These are phyloP conservation scores for Xylaria sp. DNA, from an alignment of 2,329 filamentous ascomycete species.

Conservation along the genomic window DNA sequence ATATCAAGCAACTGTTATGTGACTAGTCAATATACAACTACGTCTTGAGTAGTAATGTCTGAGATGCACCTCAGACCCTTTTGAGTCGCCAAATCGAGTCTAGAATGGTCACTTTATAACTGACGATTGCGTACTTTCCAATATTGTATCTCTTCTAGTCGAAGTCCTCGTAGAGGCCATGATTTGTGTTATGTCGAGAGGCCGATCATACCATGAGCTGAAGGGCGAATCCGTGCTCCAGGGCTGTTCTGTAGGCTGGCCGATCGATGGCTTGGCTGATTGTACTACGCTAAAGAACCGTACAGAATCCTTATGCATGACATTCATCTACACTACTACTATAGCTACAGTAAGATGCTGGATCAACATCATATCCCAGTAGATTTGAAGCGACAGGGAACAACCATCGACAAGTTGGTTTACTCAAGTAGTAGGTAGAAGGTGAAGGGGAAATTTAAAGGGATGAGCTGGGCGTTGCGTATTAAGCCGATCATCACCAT, in stretches of 20 bases:
- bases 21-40: neutral
- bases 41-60: too few species aligned
- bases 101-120: neutral
- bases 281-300: neutral
- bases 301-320: constrained; percentile 6
- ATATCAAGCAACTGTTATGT: neutral
- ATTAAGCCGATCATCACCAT: constrained; percentile 18
- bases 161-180: neutral
- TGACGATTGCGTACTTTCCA: neutral
- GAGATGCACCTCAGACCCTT: neutral
- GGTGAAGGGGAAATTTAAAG: neutral
- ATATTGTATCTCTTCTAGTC: neutral
- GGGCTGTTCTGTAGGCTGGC: neutral
- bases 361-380: neutral
- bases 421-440: neutral
- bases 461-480: constrained; percentile 12
- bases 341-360: neutral
- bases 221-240: neutral
- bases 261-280: neutral
- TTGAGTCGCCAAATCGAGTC: neutral
- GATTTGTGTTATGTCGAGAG: neutral
- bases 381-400: constrained; percentile 2
- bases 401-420: neutral
- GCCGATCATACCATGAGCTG: neutral
- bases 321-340: neutral